phyloP scores from a whole-genome alignment of 495 filamentous ascomycete genomes.

The Trichoderma asperelloides region DNA sequence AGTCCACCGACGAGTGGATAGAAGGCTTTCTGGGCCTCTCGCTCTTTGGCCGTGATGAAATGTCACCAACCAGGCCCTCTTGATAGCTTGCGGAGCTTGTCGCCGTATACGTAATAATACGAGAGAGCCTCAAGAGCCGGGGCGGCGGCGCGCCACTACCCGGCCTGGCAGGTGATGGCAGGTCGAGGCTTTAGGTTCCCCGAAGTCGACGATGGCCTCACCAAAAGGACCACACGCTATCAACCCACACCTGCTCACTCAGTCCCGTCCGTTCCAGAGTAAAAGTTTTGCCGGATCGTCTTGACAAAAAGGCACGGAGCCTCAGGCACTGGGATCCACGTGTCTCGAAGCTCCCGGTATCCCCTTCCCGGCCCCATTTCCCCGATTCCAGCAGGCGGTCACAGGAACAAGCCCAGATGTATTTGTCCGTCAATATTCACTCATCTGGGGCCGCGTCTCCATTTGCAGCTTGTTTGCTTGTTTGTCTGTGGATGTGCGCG shows the following conservation, averaged over 20 bases:
- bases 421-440: too few species aligned
- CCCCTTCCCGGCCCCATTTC: too few species aligned
- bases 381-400: too few species aligned
- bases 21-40: neutral
- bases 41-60: neutral
- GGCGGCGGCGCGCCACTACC: too few species aligned
- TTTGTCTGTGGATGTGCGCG: too few species aligned
- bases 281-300: too few species aligned
- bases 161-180: neutral
- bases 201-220: neutral
- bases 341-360: neutral
- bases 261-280: too few species aligned
- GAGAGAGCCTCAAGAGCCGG: neutral
- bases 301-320: neutral
- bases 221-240: neutral
- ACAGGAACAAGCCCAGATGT: too few species aligned
- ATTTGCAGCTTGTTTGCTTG: too few species aligned
- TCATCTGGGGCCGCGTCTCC: neutral
- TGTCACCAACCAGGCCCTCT: neutral
- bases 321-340: neutral
- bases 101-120: neutral
- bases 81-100: neutral
- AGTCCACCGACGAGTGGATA: neutral
- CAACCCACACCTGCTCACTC: too few species aligned
- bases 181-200: neutral